These are phyloP conservation scores for Pezizomycotina sp. DNA, from an alignment of 2,329 filamentous ascomycete genomes.

Conservation along the genomic window DNA sequence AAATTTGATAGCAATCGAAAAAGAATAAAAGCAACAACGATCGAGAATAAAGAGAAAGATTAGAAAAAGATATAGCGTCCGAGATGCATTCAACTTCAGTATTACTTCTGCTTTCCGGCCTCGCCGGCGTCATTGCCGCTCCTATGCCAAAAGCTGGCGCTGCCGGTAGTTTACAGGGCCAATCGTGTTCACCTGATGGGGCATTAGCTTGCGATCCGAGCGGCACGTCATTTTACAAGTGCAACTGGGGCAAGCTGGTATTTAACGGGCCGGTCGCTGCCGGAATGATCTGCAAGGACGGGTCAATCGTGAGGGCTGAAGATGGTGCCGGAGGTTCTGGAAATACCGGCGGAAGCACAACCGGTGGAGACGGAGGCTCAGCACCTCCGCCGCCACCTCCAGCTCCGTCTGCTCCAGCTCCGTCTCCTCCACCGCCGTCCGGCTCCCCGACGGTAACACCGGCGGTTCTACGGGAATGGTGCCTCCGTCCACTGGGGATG, in stretches of 20 bases:
- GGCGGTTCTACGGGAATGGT: no score
- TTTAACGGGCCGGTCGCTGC: slow-evolving; percentile 15
- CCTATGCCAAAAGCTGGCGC: slow-evolving; percentile 11
- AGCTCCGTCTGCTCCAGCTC: neutral
- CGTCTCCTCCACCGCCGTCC: slow-evolving; percentile 1
- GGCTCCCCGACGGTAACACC: slow-evolving; percentile 2
- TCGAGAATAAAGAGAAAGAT: slow-evolving; percentile 4
- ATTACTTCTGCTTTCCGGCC: slow-evolving; percentile 4
- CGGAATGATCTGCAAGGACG: slow-evolving; percentile 9
- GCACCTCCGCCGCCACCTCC: neutral
- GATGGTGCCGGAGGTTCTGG: no score
- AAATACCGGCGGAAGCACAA: no score
- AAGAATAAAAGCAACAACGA: neutral
- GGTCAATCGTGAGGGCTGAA: slow-evolving; percentile 9
- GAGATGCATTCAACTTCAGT: slow-evolving; percentile 9
- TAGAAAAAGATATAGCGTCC: slow-evolving; percentile 2
- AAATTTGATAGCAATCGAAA: no score
- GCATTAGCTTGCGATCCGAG: slow-evolving; percentile 9
- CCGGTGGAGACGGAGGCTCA: slow-evolving; percentile 2
- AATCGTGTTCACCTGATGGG: slow-evolving; percentile 10
- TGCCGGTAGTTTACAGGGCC: slow-evolving; percentile 3
- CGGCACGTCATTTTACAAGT: slow-evolving; percentile 11
- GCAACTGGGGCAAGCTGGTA: slow-evolving; percentile 10
- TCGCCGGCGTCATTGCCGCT: slow-evolving; percentile 6
- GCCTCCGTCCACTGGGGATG: no score